These are phyloP conservation scores for Bruguiera hainesii DNA, from an alignment of 441 rosid species.

Conservation along the genomic window DNA sequence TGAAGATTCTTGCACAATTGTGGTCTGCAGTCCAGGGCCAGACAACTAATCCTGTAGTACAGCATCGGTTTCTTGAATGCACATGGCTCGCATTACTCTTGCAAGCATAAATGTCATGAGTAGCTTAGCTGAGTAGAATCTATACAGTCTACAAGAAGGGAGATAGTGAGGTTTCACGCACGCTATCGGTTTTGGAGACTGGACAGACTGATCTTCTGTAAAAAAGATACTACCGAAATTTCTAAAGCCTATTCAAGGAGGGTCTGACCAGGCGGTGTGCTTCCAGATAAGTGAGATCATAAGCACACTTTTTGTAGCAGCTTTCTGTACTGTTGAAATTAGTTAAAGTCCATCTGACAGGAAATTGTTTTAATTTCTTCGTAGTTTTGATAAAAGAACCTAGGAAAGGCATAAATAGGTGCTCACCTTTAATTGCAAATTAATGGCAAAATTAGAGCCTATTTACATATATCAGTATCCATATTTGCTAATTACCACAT, in stretches of 20 bases:
- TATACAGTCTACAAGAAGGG: background rate
- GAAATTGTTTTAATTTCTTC: background rate
- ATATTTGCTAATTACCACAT: too few relatives aligned
- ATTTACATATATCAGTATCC: too few relatives aligned
- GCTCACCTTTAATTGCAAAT: too few relatives aligned
- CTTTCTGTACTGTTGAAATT: slow-evolving; percentile 11
- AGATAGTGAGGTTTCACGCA: background rate
- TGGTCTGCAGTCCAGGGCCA: background rate
- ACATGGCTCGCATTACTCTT: background rate
- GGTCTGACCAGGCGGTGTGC: slow-evolving; percentile 11
- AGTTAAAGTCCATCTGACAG: slow-evolving; percentile 16
- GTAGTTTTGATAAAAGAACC: slow-evolving; percentile 17
- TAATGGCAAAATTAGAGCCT: too few relatives aligned
- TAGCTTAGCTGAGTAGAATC: background rate
- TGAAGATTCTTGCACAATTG: background rate
- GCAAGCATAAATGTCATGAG: background rate
- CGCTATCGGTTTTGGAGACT: background rate
- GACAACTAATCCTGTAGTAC: background rate
- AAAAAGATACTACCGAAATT: background rate
- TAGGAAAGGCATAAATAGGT: slow-evolving; percentile 3
- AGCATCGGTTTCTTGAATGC: background rate
- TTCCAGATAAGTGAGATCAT: background rate
- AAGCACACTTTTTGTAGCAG: slow-evolving; percentile 6
- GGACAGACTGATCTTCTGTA: background rate
- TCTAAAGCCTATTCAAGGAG: background rate